Evolutionary conservation across 192 early-diverging fungal genomes (phyloP).

Genomic region (Linnemannia exigua): DNA sequence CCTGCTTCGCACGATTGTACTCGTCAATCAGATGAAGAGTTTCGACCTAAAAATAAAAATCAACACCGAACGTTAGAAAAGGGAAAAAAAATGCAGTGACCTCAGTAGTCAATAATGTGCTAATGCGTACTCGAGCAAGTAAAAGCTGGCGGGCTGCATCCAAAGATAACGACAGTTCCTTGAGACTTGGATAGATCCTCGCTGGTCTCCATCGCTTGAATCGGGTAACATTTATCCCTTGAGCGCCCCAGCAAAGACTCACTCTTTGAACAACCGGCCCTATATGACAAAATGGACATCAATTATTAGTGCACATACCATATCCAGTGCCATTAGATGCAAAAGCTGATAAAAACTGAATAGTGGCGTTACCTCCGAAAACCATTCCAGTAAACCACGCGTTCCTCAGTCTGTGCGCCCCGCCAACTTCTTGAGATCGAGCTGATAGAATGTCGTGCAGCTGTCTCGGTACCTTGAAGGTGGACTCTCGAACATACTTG

Average conservation of each 20-base stretch:
- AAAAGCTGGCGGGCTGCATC: too few relatives aligned
- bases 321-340: background rate
- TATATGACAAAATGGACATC: background rate
- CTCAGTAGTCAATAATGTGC: too few relatives aligned
- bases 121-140: too few relatives aligned
- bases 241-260: conserved; percentile 4
- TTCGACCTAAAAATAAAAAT: too few relatives aligned
- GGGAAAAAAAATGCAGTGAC: too few relatives aligned
- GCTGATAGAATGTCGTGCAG: conserved; percentile 11
- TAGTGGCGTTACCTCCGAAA: conserved; percentile 13
- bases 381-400: conserved; percentile 10
- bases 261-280: conserved; percentile 8
- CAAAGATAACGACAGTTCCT: too few relatives aligned
- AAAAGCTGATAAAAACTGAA: background rate
- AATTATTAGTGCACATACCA: background rate
- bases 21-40: too few relatives aligned
- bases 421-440: conserved; percentile 20
- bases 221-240: conserved; percentile 1
- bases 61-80: too few relatives aligned
- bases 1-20: too few relatives aligned
- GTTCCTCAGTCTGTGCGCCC: conserved; percentile 6
- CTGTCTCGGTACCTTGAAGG: conserved; percentile 24
- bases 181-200: conserved; percentile 1
- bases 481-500: conserved; percentile 30
- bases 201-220: background rate